Percentiles rank a stretch among this genome's conserved stretches.
Evolutionary conservation across 1,139 yeast genomes (phyloP).

Genomic region (Hyphopichia fennica): DNA sequence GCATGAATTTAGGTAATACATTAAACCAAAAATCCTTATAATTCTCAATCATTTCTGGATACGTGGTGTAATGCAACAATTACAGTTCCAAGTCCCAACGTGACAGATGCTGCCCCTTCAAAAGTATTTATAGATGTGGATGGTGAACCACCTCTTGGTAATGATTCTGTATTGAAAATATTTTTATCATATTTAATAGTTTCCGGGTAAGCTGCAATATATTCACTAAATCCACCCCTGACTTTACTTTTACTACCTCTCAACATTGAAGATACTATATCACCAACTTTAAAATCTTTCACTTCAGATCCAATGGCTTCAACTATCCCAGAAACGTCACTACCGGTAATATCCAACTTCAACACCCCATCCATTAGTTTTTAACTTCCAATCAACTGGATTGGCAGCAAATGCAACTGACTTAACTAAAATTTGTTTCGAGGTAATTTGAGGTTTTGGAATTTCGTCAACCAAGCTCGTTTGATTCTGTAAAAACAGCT

Average conservation of each 20-base stretch:
- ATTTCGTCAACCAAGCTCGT: slow-evolving; percentile 17
- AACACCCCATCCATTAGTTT: background rate
- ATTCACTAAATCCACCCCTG: slow-evolving; percentile 64
- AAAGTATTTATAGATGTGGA: slow-evolving; percentile 44
- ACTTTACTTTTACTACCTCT: slow-evolving; percentile 27
- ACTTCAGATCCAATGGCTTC: slow-evolving; percentile 56
- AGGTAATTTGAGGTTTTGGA: slow-evolving; percentile 31
- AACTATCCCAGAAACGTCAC: slow-evolving; percentile 63
- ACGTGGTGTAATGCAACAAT: slow-evolving; percentile 33
- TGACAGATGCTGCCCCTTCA: slow-evolving; percentile 63
- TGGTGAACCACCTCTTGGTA: slow-evolving; percentile 18
- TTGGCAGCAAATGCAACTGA: slow-evolving; percentile 63
- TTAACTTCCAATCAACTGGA: slow-evolving; percentile 77
- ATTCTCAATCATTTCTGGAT: slow-evolving; percentile 10
- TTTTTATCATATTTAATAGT: slow-evolving; percentile 25
- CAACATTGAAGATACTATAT: slow-evolving; percentile 24
- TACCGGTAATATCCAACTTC: slow-evolving; percentile 42
- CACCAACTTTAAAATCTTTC: slow-evolving; percentile 52
- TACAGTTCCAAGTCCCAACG: slow-evolving; percentile 52
- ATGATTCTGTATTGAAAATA: slow-evolving; percentile 4
- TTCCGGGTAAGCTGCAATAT: slow-evolving; percentile 40
- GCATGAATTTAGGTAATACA: slow-evolving; percentile 8
- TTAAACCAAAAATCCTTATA: slow-evolving; percentile 13
- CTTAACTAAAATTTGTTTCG: slow-evolving; percentile 51
- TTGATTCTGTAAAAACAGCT: slow-evolving; percentile 15